A percentile compares a stretch with the other conserved stretches of the same genome.
phyloP scores from a whole-genome alignment of 306 rosid species.

The Cicer chorassanicum region DNA sequence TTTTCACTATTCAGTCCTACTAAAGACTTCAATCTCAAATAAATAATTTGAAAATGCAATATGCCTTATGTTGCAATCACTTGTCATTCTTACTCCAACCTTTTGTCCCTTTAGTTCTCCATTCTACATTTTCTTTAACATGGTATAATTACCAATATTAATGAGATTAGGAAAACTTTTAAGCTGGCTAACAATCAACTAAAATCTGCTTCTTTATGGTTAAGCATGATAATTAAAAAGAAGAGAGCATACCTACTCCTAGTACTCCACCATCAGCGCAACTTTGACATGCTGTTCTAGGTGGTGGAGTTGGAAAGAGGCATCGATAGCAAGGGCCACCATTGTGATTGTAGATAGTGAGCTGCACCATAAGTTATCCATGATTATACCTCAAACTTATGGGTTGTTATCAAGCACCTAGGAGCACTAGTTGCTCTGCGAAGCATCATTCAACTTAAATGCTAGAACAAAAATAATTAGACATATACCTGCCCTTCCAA shows the following conservation, averaged over 20 bases:
- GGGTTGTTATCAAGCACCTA: not conserved
- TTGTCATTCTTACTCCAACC: not conserved
- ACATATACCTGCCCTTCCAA: constrained; percentile 93
- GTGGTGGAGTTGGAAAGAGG: constrained; percentile 94
- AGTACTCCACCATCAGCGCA: constrained; percentile 94
- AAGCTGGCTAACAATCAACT: too few relatives aligned
- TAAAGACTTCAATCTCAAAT: not conserved
- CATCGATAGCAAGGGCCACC: constrained; percentile 95
- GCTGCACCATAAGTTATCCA: constrained; percentile 58
- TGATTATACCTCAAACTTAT: constrained; percentile 10
- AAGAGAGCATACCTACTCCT: constrained; percentile 71
- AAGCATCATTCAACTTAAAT: constrained; percentile 18
- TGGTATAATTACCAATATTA: not conserved
- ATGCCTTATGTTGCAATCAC: not conserved
- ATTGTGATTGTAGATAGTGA: constrained; percentile 85
- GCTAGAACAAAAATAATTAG: not conserved
- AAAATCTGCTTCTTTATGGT: too few relatives aligned
- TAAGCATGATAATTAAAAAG: not conserved
- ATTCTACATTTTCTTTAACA: not conserved
- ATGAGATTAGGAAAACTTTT: not conserved
- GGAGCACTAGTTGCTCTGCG: not conserved
- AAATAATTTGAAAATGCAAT: constrained; percentile 6
- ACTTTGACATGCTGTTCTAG: constrained; percentile 93
- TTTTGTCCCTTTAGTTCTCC: not conserved
- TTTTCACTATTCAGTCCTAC: constrained; percentile 10